Percentiles rank a stretch among this genome's conserved stretches.
phyloP scores from a whole-genome alignment of 2,329 filamentous ascomycete species.

The Neofusicoccum kwambonambiense region DNA sequence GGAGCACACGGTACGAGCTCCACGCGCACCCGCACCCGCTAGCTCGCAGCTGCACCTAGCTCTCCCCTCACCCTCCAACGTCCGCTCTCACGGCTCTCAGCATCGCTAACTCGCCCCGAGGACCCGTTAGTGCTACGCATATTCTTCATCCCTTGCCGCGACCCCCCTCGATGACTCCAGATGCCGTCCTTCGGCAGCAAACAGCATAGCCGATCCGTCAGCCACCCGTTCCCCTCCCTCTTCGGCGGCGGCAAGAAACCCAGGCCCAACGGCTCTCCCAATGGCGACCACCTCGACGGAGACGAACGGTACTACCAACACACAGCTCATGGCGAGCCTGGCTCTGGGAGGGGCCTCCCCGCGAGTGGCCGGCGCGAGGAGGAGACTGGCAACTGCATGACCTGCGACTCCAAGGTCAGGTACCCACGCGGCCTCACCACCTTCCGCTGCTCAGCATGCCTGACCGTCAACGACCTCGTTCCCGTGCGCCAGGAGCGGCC shows the following conservation, averaged over 20 bases:
- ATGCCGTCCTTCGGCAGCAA: slow-evolving; percentile 18
- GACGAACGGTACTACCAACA: not conserved
- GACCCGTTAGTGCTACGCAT: slow-evolving; percentile 11
- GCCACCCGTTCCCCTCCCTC: slow-evolving; percentile 74
- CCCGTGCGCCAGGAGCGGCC: slow-evolving; percentile 32
- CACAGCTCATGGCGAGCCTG: not conserved
- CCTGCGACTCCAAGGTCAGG: slow-evolving; percentile 75
- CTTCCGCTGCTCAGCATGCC: slow-evolving; percentile 80
- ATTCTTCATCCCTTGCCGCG: slow-evolving; percentile 16
- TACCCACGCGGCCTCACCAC: slow-evolving; percentile 73
- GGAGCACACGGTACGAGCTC: slow-evolving; percentile 5
- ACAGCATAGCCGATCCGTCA: slow-evolving; percentile 61
- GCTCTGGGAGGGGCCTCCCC: slow-evolving; percentile 26
- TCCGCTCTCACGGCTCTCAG: not conserved
- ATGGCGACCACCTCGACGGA: slow-evolving; percentile 14
- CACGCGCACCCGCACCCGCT: not conserved
- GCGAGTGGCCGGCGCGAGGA: slow-evolving; percentile 45
- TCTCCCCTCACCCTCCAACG: not conserved
- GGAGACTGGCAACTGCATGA: slow-evolving; percentile 75
- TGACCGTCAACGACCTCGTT: slow-evolving; percentile 79
- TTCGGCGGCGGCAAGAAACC: slow-evolving; percentile 55
- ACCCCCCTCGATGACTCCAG: slow-evolving; percentile 16
- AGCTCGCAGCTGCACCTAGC: not conserved
- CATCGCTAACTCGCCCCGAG: slow-evolving; percentile 10
- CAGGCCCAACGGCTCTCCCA: slow-evolving; percentile 43